phyloP scores from a whole-genome alignment of 495 filamentous ascomycete species.

The Hypoxylon subgilvum region DNA sequence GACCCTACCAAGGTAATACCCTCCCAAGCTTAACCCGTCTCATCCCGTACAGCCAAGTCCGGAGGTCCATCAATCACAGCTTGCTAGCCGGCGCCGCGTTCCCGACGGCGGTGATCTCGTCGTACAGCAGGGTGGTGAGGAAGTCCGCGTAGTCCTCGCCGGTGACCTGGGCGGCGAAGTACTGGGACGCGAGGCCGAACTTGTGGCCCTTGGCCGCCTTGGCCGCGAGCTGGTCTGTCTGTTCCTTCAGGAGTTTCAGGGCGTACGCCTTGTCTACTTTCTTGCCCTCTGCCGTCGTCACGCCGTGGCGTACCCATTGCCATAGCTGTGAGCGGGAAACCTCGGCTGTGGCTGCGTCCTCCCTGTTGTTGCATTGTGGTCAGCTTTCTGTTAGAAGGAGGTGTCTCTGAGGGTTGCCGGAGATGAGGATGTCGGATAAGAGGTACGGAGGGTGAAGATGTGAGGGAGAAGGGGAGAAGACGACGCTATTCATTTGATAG shows the following conservation, averaged over 20 bases:
- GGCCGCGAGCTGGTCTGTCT: constrained; percentile 73
- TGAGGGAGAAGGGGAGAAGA: constrained; percentile 5
- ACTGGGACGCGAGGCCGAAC: constrained; percentile 86
- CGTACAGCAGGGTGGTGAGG: constrained; percentile 88
- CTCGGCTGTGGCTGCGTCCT: constrained; percentile 97
- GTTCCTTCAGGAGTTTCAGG: constrained; percentile 82
- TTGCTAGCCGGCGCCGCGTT: constrained; percentile 74
- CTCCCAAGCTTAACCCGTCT: too few relatives aligned
- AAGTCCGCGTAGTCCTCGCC: constrained; percentile 98
- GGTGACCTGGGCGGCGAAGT: constrained; percentile 91
- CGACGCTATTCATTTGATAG: too few relatives aligned
- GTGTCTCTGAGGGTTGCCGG: neutral
- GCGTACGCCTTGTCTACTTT: constrained; percentile 91
- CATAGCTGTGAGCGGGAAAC: constrained; percentile 91
- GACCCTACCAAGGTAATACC: too few relatives aligned
- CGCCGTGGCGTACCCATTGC: constrained; percentile 92
- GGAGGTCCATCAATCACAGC: constrained; percentile 58
- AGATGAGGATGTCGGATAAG: neutral
- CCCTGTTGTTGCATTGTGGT: constrained; percentile 51
- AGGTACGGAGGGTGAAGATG: neutral
- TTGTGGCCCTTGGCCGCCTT: constrained; percentile 90
- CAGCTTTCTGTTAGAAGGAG: neutral
- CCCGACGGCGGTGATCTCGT: constrained; percentile 90
- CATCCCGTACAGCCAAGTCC: too few relatives aligned
- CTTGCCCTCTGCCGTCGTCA: constrained; percentile 87